These are phyloP conservation scores for Metschnikowia santaceciliae DNA, from an alignment of 805 yeast genomes.

Conservation along the genomic window DNA sequence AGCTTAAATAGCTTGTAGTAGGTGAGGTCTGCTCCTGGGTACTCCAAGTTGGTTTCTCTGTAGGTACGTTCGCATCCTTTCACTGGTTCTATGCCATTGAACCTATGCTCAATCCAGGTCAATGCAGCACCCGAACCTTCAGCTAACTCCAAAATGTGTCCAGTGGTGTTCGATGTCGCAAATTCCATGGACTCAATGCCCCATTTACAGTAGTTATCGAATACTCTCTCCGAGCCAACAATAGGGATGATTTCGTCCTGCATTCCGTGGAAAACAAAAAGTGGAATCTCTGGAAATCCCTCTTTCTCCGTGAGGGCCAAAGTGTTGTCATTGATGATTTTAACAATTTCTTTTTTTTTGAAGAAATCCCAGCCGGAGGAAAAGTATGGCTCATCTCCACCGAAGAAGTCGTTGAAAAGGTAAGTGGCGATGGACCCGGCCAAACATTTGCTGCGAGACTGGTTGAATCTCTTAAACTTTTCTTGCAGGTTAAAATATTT, in stretches of 20 bases:
- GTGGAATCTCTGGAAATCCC: slow-evolving; percentile 23
- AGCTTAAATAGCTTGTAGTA: slow-evolving; percentile 6
- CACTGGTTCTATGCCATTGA: slow-evolving; percentile 11
- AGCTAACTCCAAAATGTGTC: slow-evolving; percentile 24
- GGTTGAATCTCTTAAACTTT: neutral
- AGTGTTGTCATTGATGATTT: slow-evolving; percentile 4
- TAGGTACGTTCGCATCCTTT: slow-evolving; percentile 10
- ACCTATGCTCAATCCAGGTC: slow-evolving; percentile 13
- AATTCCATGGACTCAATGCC: slow-evolving; percentile 29
- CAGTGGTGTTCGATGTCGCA: slow-evolving; percentile 22
- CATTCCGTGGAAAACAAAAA: slow-evolving; percentile 24
- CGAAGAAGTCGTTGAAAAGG: slow-evolving; percentile 2
- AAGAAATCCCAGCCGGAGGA: slow-evolving; percentile 5
- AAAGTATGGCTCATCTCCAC: slow-evolving; percentile 6
- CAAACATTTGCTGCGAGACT: slow-evolving; percentile 1
- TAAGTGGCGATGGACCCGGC: slow-evolving; percentile 1
- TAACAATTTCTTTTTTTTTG: neutral
- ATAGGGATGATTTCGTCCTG: slow-evolving; percentile 24
- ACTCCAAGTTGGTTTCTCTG: slow-evolving; percentile 8
- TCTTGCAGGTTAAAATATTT: neutral
- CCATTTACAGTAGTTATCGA: slow-evolving; percentile 27
- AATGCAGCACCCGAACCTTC: slow-evolving; percentile 15
- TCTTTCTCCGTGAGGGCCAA: slow-evolving; percentile 5
- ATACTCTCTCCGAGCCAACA: slow-evolving; percentile 17
- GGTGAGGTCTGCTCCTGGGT: slow-evolving; percentile 7